A percentile compares a stretch with the other conserved stretches of the same genome.
These are phyloP conservation scores for Solanum bukasovii DNA, from an alignment of 257 asterid species.

Conservation along the genomic window DNA sequence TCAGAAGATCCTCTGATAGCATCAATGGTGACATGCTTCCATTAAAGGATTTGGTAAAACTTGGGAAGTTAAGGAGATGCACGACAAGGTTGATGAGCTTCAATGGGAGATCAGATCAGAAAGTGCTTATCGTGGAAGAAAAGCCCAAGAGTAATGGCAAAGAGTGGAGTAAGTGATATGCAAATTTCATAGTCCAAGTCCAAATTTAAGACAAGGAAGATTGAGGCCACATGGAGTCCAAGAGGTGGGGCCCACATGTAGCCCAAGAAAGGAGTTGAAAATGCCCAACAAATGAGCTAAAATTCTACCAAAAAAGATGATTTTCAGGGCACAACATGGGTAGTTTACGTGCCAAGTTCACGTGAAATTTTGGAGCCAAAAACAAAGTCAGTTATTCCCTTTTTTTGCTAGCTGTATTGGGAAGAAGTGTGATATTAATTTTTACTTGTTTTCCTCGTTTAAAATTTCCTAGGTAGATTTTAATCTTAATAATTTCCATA, in stretches of 20 bases:
- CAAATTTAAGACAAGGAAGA: neutral
- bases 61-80: neutral
- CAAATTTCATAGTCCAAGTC: neutral
- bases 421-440: neutral
- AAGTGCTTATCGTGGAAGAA: neutral
- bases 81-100: neutral
- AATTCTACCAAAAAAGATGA: neutral
- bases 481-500: neutral
- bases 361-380: neutral
- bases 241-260: neutral
- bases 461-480: neutral
- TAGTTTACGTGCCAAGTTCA: neutral
- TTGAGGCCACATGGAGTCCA: neutral
- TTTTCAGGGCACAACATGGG: neutral
- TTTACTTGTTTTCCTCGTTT: neutral
- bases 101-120: neutral
- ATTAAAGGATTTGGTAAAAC: neutral
- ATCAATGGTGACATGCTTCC: neutral
- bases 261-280: neutral
- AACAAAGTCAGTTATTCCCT: neutral
- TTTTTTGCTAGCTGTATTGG: neutral
- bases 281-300: neutral
- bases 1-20: neutral
- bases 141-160: neutral
- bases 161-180: neutral